Conservation (phyloP, 2,329 filamentous ascomycete species). For the Penicillium brevicompactum region DNA sequence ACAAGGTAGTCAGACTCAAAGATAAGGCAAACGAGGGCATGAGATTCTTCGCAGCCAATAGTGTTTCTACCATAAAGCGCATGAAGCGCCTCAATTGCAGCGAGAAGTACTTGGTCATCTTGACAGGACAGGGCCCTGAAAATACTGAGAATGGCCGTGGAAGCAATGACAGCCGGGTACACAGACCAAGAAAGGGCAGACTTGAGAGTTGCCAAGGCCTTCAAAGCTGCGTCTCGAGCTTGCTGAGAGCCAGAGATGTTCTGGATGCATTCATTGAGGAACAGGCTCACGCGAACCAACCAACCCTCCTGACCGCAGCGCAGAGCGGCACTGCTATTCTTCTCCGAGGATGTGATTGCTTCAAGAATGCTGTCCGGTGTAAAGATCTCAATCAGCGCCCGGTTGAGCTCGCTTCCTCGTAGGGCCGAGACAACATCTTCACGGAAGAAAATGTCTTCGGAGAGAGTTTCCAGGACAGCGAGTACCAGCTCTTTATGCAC, state of each 20-base stretch:
- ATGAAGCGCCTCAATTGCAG: constrained; percentile 80
- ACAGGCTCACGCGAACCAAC: constrained; percentile 73
- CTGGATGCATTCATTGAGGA: constrained; percentile 73
- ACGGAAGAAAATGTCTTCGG: constrained; percentile 89
- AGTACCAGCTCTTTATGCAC: constrained; percentile 84
- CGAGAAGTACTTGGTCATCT: constrained; percentile 73
- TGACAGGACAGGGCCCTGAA: constrained; percentile 70
- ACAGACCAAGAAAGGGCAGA: constrained; percentile 86
- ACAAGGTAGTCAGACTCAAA: constrained; percentile 72
- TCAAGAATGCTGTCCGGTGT: constrained; percentile 75
- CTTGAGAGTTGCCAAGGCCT: constrained; percentile 74
- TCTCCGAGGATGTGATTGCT: constrained; percentile 74
- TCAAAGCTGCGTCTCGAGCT: constrained; percentile 70
- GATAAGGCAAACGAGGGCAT: constrained; percentile 75
- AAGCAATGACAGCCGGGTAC: constrained; percentile 74
- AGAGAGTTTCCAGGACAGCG: constrained; percentile 84
- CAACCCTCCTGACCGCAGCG: constrained; percentile 83
- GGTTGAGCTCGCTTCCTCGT: constrained; percentile 80
- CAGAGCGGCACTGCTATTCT: constrained; percentile 69
- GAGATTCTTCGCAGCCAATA: constrained; percentile 76
- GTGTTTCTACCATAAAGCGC: constrained; percentile 75
- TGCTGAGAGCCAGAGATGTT: constrained; percentile 67
- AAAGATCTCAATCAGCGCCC: constrained; percentile 90
- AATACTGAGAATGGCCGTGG: constrained; percentile 69
- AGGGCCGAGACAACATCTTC: constrained; percentile 85